Base-by-base conservation (phyloP, 179 eudicot genomes). In the Spinacia oleracea region DNA sequence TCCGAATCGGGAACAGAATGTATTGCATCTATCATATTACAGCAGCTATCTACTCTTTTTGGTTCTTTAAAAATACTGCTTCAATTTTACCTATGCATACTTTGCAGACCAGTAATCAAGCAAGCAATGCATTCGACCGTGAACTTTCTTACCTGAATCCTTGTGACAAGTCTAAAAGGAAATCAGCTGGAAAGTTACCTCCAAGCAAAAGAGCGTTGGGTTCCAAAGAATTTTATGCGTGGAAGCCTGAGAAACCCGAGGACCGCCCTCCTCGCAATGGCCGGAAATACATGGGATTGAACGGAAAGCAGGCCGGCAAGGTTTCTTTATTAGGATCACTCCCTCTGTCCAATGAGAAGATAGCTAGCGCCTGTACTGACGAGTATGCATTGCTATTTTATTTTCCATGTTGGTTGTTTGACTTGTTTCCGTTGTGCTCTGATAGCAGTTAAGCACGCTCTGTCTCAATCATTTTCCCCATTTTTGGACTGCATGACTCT, bases 41-140 rank as follows among this genome's bases (percentile, higher is more conserved):
- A 62, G 77, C 76, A 40, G 35, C 34, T 77, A 31, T 51, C 15
- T 56, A 65, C 60, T 75, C 55, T 77, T 77, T 80, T 3, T 81
- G 74, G 65, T 69, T 45, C 25, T 29, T 70, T 48, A 21, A 27
- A 76, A 45, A 45, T n/a, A 53, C n/a, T 45, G 48, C 78, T 65
- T 20, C 70, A 16, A 48, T 78, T 53, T 72, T 76, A 51, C 75
- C 25, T 77, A 32, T 66, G 55, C 31, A 42, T 53, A 27, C 31
- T 73, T 73, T 75, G 75, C 91, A 89, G 92, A 69, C 79, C 78
- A 79, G 73, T 66, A 76, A 77, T 65, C 79, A 81, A 74, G 78
- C 84, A 56, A 83, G 78, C 45, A 73, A 75, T 73, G 86, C 87
- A 66, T 89, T 86, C 80, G 84, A 74, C 40, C 59, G 75, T 12